phyloP scores from a whole-genome alignment of 2,329 filamentous ascomycete genomes.

The Madurella fahalii region DNA sequence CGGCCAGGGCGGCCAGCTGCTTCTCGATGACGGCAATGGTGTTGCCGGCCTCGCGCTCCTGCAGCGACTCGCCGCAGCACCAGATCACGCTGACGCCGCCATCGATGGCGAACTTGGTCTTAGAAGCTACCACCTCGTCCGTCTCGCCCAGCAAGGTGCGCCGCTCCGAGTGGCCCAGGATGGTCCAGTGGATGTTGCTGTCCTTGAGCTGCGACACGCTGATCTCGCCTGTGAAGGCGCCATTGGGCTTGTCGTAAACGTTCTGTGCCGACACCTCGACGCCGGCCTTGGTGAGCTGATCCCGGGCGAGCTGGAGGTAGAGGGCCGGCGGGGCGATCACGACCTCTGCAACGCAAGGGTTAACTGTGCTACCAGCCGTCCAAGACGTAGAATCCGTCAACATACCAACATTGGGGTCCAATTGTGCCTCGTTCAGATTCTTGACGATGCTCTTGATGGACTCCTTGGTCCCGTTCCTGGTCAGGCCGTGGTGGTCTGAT shows the following conservation, averaged over 20 bases:
- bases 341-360: slow-evolving; percentile 60
- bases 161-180: slow-evolving; percentile 93
- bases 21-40: slow-evolving; percentile 81
- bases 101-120: slow-evolving; percentile 90
- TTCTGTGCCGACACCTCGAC: slow-evolving; percentile 93
- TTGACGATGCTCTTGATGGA: slow-evolving; percentile 87
- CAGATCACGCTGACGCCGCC: slow-evolving; percentile 87
- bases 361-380: background rate
- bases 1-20: slow-evolving; percentile 76
- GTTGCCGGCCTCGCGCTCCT: slow-evolving; percentile 81
- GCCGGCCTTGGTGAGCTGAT: slow-evolving; percentile 63
- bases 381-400: slow-evolving; percentile 19
- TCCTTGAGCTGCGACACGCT: slow-evolving; percentile 88
- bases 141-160: slow-evolving; percentile 84
- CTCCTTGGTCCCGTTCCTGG: slow-evolving; percentile 87
- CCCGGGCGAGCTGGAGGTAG: slow-evolving; percentile 84
- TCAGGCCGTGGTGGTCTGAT: slow-evolving; percentile 24
- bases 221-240: slow-evolving; percentile 96
- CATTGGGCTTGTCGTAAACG: slow-evolving; percentile 94
- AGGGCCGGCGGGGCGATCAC: slow-evolving; percentile 88
- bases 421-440: slow-evolving; percentile 79
- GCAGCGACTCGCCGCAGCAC: slow-evolving; percentile 93
- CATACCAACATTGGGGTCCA: slow-evolving; percentile 72
- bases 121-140: slow-evolving; percentile 80
- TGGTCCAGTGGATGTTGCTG: slow-evolving; percentile 79